Conservation (phyloP, 306 rosid species). For the Prunus fruticosa region DNA sequence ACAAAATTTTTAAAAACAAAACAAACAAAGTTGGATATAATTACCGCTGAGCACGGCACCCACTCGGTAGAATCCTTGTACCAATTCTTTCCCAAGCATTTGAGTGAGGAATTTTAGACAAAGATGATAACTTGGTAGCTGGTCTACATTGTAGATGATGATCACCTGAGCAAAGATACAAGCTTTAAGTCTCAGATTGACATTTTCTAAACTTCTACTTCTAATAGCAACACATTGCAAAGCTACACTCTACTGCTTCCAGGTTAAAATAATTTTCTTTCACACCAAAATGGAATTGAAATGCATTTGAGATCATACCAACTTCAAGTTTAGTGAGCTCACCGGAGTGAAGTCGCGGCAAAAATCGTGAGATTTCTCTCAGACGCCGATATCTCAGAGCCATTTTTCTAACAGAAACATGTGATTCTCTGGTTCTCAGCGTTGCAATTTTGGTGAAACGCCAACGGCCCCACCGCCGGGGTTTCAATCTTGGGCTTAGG, state of each 20-base stretch:
- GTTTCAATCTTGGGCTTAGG: slow-evolving; percentile 22
- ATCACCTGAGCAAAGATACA: slow-evolving; percentile 26
- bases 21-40: not conserved
- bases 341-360: slow-evolving; percentile 30
- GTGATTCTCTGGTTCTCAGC: not conserved
- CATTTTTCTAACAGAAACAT: slow-evolving; percentile 22
- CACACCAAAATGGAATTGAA: not conserved
- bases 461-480: not conserved
- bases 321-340: not conserved
- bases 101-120: slow-evolving; percentile 15
- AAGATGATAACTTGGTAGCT: slow-evolving; percentile 11
- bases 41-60: slow-evolving; percentile 42
- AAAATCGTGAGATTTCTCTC: slow-evolving; percentile 30
- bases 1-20: not conserved
- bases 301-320: not conserved
- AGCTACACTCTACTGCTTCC: not conserved
- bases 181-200: not conserved
- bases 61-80: slow-evolving; percentile 19
- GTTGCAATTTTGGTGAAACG: not conserved
- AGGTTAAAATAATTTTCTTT: not conserved
- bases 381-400: slow-evolving; percentile 32
- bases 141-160: slow-evolving; percentile 28
- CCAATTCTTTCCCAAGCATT: slow-evolving; percentile 21
- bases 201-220: not conserved
- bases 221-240: not conserved